These are phyloP conservation scores for Whalleya microplaca DNA, from an alignment of 2,329 filamentous ascomycete species.

Conservation along the genomic window DNA sequence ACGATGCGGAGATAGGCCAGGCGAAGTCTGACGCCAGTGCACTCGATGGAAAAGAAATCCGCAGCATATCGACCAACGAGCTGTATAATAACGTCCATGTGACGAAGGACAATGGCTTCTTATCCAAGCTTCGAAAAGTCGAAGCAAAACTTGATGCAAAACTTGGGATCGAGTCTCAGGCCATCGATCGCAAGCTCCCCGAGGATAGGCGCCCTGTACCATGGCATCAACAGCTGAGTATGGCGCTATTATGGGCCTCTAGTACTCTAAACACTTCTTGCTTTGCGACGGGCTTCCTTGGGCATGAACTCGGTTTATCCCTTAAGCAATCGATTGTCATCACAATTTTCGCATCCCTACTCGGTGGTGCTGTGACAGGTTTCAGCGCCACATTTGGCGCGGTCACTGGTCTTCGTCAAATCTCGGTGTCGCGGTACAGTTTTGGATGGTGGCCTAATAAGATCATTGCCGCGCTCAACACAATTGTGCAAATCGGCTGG, in stretches of 20 bases:
- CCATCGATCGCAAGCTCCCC: constrained; percentile 49
- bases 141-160: constrained; percentile 43
- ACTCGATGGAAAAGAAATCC: neutral
- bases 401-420: constrained; percentile 53
- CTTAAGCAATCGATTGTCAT: constrained; percentile 49
- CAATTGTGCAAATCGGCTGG: constrained; percentile 54
- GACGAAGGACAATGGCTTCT: constrained; percentile 3
- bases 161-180: constrained; percentile 53
- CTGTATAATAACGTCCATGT: constrained; percentile 1
- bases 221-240: constrained; percentile 36
- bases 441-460: constrained; percentile 57
- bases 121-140: constrained; percentile 15
- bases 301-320: constrained; percentile 51
- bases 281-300: constrained; percentile 56
- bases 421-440: constrained; percentile 53
- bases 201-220: constrained; percentile 45
- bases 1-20: neutral
- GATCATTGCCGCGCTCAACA: constrained; percentile 53
- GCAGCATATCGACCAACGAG: neutral
- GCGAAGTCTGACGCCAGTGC: neutral
- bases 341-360: constrained; percentile 49
- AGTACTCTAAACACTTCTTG: constrained; percentile 55
- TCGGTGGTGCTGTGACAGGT: constrained; percentile 48
- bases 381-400: constrained; percentile 56
- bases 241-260: constrained; percentile 57